Base-by-base conservation (phyloP, 768 basidiomycete species). In the Phanerochaete carnosa region DNA sequence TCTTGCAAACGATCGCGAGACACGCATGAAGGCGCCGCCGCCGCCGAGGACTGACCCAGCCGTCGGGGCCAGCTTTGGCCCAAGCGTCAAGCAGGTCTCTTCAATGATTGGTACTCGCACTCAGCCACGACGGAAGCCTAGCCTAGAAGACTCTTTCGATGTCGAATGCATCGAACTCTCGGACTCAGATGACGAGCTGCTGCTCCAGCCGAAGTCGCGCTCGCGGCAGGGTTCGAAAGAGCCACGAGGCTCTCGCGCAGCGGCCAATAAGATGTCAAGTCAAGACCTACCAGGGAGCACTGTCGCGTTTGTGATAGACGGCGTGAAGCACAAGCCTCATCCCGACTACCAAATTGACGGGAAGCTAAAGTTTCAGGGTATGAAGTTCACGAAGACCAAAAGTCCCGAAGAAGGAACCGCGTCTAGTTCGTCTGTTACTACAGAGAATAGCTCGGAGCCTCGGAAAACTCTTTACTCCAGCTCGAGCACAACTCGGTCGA, bases 351-450 rank as follows among this genome's bases (percentile, higher is more conserved):
- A 59, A 8, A 55, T 60, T 5, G 57, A 58, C 30, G 57, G 49
- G 22, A 39, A 32, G 47, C 7, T 12, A 12, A 22, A 23, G 13
- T n/a, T 19, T 2, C 8, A 35, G 32, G 25, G n/a, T n/a, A 1
- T 58, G 30, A 58, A 64, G 43, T 61, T 68, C 57, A 68, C 57
- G 60, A 67, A 66, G 59, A 61, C 62, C 23, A 67, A 64, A 63
- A 64, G 33, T 25, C 25, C 25, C 1, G 61, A 51, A 43, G 43
- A 53, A 35, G 32, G 33, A 12, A n/a, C 54, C 46, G 28, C 30
- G 12, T n/a, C 50, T 12, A 35, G 45, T n/a, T 19, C 37, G 0
- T 35, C 25, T 16, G 28, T 50, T 33, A 49, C 49, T n/a, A 45
- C 62, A 16, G 26, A 29, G 37, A 29, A 23, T 37, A 22, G 5